Conservation (phyloP, 495 filamentous ascomycete species). For the Aeminium ludgeri region DNA sequence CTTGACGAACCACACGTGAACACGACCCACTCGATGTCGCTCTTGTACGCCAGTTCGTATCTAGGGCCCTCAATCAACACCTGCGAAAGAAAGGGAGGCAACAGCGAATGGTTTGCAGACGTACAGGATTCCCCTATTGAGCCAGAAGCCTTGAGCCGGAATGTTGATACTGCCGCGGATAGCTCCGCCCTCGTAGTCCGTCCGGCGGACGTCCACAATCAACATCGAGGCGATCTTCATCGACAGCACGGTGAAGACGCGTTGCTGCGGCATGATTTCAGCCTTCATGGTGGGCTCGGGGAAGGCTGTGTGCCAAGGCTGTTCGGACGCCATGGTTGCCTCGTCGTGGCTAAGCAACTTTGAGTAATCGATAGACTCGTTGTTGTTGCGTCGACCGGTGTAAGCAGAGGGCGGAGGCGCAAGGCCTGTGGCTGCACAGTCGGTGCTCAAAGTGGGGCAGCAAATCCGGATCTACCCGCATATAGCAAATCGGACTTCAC, state of each 20-base stretch:
- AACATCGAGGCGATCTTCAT: constrained; percentile 18
- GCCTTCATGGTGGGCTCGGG: constrained; percentile 9
- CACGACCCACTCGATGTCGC: constrained; percentile 29
- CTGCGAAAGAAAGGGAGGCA: neutral
- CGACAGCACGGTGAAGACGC: constrained; percentile 8
- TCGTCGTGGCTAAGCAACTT: no score
- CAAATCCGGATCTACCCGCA: no score
- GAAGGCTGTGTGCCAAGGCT: constrained; percentile 15
- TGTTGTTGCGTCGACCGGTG: no score
- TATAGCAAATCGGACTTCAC: no score
- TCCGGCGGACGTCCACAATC: constrained; percentile 24
- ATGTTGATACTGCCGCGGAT: constrained; percentile 33
- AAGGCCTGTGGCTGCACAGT: no score
- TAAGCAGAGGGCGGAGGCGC: no score
- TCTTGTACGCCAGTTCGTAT: constrained; percentile 19
- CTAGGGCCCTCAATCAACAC: neutral
- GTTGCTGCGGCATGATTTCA: constrained; percentile 8
- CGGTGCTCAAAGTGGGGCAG: no score
- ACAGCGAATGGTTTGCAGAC: constrained; percentile 15
- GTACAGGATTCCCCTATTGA: constrained; percentile 25
- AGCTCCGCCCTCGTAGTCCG: constrained; percentile 29
- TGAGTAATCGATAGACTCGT: no score
- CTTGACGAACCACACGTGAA: constrained; percentile 34
- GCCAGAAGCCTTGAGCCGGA: constrained; percentile 33
- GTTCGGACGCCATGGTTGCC: neutral